Evolutionary conservation across 257 asterid species (phyloP), one percentile per base, ranked within the genome.

Genomic region (Solanum paucissectum): DNA sequence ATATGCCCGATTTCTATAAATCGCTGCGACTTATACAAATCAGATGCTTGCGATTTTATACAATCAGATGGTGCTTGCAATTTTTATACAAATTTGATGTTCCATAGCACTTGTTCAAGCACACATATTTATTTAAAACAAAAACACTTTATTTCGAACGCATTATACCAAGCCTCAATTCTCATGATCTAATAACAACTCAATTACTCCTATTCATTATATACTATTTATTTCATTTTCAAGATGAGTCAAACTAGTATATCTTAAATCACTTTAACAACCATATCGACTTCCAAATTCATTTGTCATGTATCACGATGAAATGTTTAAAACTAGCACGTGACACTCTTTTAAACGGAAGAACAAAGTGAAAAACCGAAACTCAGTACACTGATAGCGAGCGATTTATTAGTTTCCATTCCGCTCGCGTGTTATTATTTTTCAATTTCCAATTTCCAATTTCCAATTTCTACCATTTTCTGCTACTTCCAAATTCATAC

Each of bases 61-160:
- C 16, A 46, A 12, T 46, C 6, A 46, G 6, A 46, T 46, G 0
- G 1, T 46, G 55, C 0, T 0, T 12, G 18, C 1, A 5, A 0
- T 46, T 46, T 46, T 46, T 46, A 46, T 46, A 46, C 52, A 46
- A 12, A 46, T 46, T 2, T 46, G 1, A 46, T 46, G 0, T 0
- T 46, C 0, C 6, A 46, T 46, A 46, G 0, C 1, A 58, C 12
- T 58, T 58, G 12, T 8, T 21, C 66, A 58, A 58, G 3, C 10
- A 7, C 25, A 58, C 27, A 58, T 7, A 58, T 58, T 58, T 20
- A 20, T 12, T 7, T 20, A 20, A 7, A 58, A 58, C 23, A 20
- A 20, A 58, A 58, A 1, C 0, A 20, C 4, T 55, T 55, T 7
- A 55, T 55, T 55, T 2, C 62, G 0, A 8, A 55, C 0, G 2